phyloP scores from a whole-genome alignment of 139 green algal species.

The Volvox africanus region DNA sequence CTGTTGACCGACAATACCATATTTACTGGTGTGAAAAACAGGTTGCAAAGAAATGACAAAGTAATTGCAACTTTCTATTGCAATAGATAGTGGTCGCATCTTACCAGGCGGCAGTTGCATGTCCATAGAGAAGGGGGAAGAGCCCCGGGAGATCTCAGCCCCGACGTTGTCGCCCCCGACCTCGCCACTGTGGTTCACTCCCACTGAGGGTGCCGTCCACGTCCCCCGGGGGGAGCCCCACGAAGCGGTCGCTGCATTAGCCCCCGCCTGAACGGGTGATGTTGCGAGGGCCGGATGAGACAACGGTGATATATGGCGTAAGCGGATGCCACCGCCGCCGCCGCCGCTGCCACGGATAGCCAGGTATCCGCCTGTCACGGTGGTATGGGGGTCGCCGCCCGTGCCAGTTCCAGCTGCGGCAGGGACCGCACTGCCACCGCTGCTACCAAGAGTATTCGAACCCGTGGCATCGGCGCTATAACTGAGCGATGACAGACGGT shows the following conservation, averaged over 20 bases:
- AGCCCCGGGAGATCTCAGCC: not conserved
- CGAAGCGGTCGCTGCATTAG: not conserved
- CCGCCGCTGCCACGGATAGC: not conserved
- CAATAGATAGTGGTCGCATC: not conserved
- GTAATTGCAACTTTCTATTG: too few relatives aligned
- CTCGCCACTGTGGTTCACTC: not conserved
- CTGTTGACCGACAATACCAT: not conserved
- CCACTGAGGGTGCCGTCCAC: too few relatives aligned
- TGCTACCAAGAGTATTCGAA: not conserved
- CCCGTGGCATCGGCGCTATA: not conserved
- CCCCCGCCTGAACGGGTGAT: not conserved
- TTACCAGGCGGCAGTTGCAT: not conserved
- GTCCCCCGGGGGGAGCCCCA: too few relatives aligned
- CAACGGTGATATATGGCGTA: not conserved
- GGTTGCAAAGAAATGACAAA: too few relatives aligned
- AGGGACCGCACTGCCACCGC: not conserved
- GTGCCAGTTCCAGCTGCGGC: not conserved
- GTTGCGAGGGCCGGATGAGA: not conserved
- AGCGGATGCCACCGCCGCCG: not conserved
- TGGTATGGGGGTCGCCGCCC: not conserved
- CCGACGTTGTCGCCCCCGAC: not conserved
- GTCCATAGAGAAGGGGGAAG: not conserved
- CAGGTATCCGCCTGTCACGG: not conserved
- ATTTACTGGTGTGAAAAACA: too few relatives aligned
- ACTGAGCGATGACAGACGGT: not conserved